A percentile compares a stretch with the other conserved stretches of the same genome.
These are phyloP conservation scores for Penicillium sp. DNA, from an alignment of 2,329 filamentous ascomycete species.

Conservation along the genomic window DNA sequence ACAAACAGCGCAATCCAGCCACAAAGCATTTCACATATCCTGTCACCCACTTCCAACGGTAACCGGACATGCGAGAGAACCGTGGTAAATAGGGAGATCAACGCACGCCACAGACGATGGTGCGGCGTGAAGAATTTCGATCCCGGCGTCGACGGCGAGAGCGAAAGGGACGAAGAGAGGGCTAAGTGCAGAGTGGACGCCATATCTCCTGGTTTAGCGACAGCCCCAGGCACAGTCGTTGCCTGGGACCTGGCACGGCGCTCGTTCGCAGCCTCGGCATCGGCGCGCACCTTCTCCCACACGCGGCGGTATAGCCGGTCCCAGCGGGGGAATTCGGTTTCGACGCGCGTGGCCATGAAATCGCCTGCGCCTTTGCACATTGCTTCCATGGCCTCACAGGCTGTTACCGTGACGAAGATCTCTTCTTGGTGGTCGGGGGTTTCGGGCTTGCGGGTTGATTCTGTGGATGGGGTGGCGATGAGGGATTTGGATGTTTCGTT, in stretches of 20 bases:
- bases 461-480: slow-evolving; percentile 11
- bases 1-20: slow-evolving; percentile 36
- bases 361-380: slow-evolving; percentile 73
- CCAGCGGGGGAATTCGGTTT: slow-evolving; percentile 59
- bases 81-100: slow-evolving; percentile 37
- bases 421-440: slow-evolving; percentile 35
- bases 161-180: slow-evolving; percentile 16
- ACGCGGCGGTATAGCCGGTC: slow-evolving; percentile 38
- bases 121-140: slow-evolving; percentile 38
- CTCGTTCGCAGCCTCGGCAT: slow-evolving; percentile 35
- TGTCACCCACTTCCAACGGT: slow-evolving; percentile 38
- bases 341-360: slow-evolving; percentile 74
- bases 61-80: slow-evolving; percentile 40
- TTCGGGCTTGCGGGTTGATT: slow-evolving; percentile 54
- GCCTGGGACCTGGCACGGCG: slow-evolving; percentile 24
- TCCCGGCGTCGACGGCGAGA: slow-evolving; percentile 19
- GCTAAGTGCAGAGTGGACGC: neutral
- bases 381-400: slow-evolving; percentile 64
- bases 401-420: slow-evolving; percentile 59
- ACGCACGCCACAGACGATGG: slow-evolving; percentile 38
- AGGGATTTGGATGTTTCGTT: slow-evolving; percentile 45
- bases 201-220: slow-evolving; percentile 3
- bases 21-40: slow-evolving; percentile 38
- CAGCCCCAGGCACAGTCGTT: neutral
- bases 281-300: slow-evolving; percentile 37